Evolutionary conservation across 148 eudicot genomes (phyloP), one percentile per base, ranked within the genome.

Genomic region (Camellia lanceoleosa): DNA sequence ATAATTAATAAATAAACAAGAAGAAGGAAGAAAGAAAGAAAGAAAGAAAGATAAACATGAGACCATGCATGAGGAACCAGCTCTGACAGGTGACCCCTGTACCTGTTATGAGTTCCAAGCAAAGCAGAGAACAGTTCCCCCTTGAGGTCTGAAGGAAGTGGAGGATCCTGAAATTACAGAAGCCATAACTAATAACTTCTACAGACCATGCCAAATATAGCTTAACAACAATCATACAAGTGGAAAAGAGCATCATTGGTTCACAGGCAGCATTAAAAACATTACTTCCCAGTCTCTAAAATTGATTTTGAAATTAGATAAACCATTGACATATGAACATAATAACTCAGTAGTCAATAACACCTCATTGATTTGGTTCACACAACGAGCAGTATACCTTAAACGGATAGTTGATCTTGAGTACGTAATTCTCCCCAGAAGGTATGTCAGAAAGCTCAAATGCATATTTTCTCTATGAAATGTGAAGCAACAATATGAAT

Each of bases 81-180:
- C 30, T 71, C 44, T 49, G 8, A 30, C 38, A 30, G 38, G 38
- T 30, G 38, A 46, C 15, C 18, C 71, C 20, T 66, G n/a, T 86
- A 91, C 99, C 99, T 97, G 85, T 81, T 82, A 80, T 92, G 90
- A 81, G 99, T 94, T 80, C 99, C 99, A 79, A 97, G 87, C 87
- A 97, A 81, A 78, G 95, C 94, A 91, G 85, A 81, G 79, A 91
- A 97, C 56, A 78, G 82, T 54, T 92, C 85, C 58, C 95, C 98
- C 81, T 87, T 94, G 55, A 92, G 95, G 84, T 97, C 97, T 81
- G 97, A 85, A 74, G 94, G 91, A 76, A 94, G 92, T 49, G 92
- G 89, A 71, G 93, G 92, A 70, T 94, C 95, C 99, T 97, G 86
- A 62, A 84, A 63, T 47, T 55, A 56, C 60, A 81, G 62, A 74